Evolutionary conservation across 192 early-diverging fungal species (phyloP), one percentile per base, ranked within the genome.

Genomic region (Globomyces pollinis-pini): DNA sequence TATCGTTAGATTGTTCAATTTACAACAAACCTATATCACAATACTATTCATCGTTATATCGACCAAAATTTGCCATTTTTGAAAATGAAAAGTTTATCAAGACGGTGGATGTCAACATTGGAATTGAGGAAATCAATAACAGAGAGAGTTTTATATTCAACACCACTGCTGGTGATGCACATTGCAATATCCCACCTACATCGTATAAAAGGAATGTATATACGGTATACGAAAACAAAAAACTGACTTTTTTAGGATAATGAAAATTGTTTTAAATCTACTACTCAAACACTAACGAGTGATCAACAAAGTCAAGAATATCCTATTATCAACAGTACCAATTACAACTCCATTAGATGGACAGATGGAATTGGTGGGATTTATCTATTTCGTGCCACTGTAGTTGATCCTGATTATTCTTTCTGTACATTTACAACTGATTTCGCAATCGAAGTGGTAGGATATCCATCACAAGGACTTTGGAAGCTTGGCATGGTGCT

Each of bases 301-400:
- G 39, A 20, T 29, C 5, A 16, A 3, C n/a, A 29, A 38, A 16
- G n/a, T 15, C 13, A 20, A 5, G 36, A 24, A n/a, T 61, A 61
- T 50, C 41, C n/a, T 8, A 43, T 61, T 16, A 6, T 45, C 28
- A 61, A 61, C 28, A 5, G 16, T 2, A 38, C 59, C 15, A 61
- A 61, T 50, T 50, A 47, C 16, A 61, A 61, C 28, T 21, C 33
- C 8, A 47, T 61, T 21, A 43, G 4, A 3, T 61, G 59, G 59
- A 61, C 43, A 15, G 26, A 18, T 9, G 41, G 16, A 21, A 3
- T 18, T 3, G 30, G 30, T 30, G 59, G 59, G 29, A n/a, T 47
- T 18, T 61, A 61, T 29, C 3, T 61, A 2, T 61, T 61, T 23
- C 24, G 21, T 20, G 59, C 59, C 2, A 3, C 18, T 2, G 59